A percentile compares a stretch with the other conserved stretches of the same genome.
Conservation (phyloP, 1,284 basidiomycete species). For the Phylloboletellus chloephorus region DNA sequence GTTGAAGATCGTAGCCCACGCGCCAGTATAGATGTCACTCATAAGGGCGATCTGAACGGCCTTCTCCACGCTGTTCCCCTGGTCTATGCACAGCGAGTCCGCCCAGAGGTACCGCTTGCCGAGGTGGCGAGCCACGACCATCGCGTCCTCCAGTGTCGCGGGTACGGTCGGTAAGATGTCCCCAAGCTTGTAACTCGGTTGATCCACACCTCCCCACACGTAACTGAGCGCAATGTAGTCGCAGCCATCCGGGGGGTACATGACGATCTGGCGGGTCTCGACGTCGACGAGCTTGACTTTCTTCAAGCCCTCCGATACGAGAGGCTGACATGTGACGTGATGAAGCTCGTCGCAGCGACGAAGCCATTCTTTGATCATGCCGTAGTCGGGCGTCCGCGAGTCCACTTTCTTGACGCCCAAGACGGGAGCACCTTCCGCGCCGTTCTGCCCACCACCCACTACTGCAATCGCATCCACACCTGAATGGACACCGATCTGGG, state of each 20-base stretch:
- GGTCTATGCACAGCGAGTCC: conserved; percentile 21
- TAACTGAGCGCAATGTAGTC: conserved; percentile 22
- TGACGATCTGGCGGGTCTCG: conserved; percentile 11
- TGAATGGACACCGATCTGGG: too few species aligned
- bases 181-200: conserved; percentile 9
- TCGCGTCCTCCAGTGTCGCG: conserved; percentile 17
- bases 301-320: conserved; percentile 5
- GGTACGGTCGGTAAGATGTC: conserved; percentile 8
- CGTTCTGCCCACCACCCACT: not conserved
- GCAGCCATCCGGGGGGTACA: conserved; percentile 3
- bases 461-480: conserved; percentile 12
- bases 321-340: conserved; percentile 5
- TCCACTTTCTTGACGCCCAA: conserved; percentile 12
- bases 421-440: not conserved
- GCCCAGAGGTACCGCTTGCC: conserved; percentile 18
- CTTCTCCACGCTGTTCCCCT: conserved; percentile 12
- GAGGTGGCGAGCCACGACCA: conserved; percentile 11
- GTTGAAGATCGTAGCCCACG: conserved; percentile 17
- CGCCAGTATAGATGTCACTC: conserved; percentile 15
- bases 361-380: conserved; percentile 10
- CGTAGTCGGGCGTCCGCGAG: conserved; percentile 1
- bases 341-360: conserved; percentile 10
- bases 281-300: conserved; percentile 15
- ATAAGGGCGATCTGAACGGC: conserved; percentile 16
- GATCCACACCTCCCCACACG: conserved; percentile 19